phyloP scores from a whole-genome alignment of 2,329 filamentous ascomycete genomes.

The Colletotrichum sp. region DNA sequence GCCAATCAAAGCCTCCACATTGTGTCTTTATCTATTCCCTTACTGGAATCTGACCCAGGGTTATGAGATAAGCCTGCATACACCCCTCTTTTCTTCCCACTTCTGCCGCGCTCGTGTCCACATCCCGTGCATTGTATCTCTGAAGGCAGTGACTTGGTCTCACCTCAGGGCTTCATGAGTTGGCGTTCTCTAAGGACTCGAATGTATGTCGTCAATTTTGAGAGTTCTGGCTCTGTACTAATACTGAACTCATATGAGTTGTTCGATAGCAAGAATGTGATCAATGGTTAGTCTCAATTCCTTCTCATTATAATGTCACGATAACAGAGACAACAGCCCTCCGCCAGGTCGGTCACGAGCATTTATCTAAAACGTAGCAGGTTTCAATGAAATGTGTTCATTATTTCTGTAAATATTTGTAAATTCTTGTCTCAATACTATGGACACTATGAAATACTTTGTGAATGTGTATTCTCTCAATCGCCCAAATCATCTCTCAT shows the following conservation, averaged over 20 bases:
- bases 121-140: neutral
- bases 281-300: neutral
- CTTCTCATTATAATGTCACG: neutral
- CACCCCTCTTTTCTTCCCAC: neutral
- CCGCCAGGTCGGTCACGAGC: accelerated
- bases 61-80: neutral
- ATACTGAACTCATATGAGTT: neutral
- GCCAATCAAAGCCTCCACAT: neutral
- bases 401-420: neutral
- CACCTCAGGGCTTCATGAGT: neutral
- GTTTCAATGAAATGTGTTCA: neutral
- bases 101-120: neutral
- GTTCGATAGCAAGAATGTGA: neutral
- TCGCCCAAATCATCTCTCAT: neutral
- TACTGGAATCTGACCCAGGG: neutral
- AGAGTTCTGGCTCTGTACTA: neutral
- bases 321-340: neutral
- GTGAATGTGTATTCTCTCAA: neutral
- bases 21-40: neutral
- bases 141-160: neutral
- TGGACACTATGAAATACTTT: neutral
- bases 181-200: neutral
- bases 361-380: neutral
- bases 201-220: neutral
- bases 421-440: neutral